Base-by-base conservation (phyloP, 371 early-diverging fungal genomes). In the Syncephalis fuscata region DNA sequence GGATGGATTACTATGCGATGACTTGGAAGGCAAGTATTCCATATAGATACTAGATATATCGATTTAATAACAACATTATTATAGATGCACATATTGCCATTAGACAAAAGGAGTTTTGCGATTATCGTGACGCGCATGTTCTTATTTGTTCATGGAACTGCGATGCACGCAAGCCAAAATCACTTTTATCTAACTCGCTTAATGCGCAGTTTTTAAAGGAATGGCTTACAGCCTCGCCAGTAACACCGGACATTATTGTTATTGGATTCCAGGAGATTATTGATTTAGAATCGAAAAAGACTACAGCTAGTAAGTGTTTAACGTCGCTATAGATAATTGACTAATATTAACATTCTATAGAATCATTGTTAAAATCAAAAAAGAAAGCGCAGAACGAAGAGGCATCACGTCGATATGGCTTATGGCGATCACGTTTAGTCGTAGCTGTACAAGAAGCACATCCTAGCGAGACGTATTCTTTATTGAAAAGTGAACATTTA, bases 231-330 rank as follows among this genome's bases (percentile, higher is more conserved):
- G 32, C 32, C 7, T 59, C 66, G 36, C 67, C 66, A 48, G 60
- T 68, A n/a, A 66, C 66, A 21, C 86, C 92, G 1, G 82, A 85
- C 54, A 73, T 92, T 24, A 78, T 87, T 57, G 82, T 81, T 2
- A 68, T 89, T 26, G 86, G 85, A 4, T 80, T 89, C 50, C 92
- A 92, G 63, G 92, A 92, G 58, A 74, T 85, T 48, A 80, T 89
- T 2, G 83, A 88, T 55, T 59, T 92, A 41, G 87, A 88, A 57
- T 75, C 75, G 45, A 78, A 78, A 45, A 77, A 74, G 44, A 67
- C 70, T 55, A 74, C 73, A 20, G 81, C 81, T 20, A 71, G 78
- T 76, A 65, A 63, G 70, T 57, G 14, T 20, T 2, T 40, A 15
- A 19, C 24, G 16, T 21, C 10, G n/a, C 7, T 42, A 21, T 49